Base-by-base conservation (phyloP, 2,329 filamentous ascomycete genomes). In the Didymella glomerata region DNA sequence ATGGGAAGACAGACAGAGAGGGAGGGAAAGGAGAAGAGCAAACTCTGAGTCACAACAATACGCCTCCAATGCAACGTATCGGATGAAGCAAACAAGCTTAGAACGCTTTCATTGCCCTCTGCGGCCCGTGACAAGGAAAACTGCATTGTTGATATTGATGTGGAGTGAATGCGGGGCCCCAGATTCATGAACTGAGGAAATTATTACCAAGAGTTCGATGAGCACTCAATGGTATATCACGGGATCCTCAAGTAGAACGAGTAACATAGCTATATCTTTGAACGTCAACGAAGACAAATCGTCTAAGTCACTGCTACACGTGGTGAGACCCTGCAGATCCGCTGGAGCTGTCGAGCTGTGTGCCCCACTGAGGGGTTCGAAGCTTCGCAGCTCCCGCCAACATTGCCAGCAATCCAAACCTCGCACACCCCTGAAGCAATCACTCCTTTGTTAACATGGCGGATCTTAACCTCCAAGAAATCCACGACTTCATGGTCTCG, bases 401-500 rank as follows among this genome's bases (percentile, higher is more conserved):
- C 38, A 51, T 22, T 25, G 14, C 20, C 47, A 36, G 16, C 45
- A 38, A 16, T 60, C 48, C 30, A 32, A 38, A 41, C 36, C 32
- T 36, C 25, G n/a, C 34, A 24, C 14, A 34, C 48, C 34, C 14
- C 25, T 30, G n/a, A 22, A 16, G 7, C 40, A 25, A 24, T 53
- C 42, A 18, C 42, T 20, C 49, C 27, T 20, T 13, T 38, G 3
- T 54, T 61, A 71, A 36, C 7, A 77, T 77, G 75, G 62, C 74
- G 30, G 69, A 73, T 65, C 65, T 76, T 61, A 72, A 83, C 47
- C 77, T 82, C 30, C 74, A 81, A 63, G 80, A 81, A 64, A 78
- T 83, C 63, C 80, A 81, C 49, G 80, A 83, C 70, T 80, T 80
- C 66, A 78, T 83, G 68, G 69, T 82, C 63, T 66, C 70, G 27